Evolutionary conservation across 495 filamentous ascomycete genomes (phyloP), one percentile per base, ranked within the genome.

Genomic region (Aspergillus coremiiformis): DNA sequence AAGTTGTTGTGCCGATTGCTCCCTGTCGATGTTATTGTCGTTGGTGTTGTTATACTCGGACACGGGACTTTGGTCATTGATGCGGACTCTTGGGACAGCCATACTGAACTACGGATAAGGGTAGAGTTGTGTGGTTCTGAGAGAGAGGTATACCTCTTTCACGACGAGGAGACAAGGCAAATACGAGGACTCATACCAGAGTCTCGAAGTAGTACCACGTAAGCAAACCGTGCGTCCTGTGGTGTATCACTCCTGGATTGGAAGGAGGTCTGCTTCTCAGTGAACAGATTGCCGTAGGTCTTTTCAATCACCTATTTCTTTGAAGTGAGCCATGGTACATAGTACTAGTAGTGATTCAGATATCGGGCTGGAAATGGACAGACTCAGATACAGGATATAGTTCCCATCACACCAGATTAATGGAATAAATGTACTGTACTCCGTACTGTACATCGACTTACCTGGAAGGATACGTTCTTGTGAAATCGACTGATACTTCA

Each of bases 1-100:
- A n/a, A n/a, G n/a, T n/a, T n/a, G n/a, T 45, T 35, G 11, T 23
- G 35, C 10, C 54, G 37, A 22, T 49, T 23, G 44, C 27, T 4
- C 19, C 20, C 39, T 46, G 52, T 32, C 29, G 22, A 35, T 51
- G 42, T 22, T n/a, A 9, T 22, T 44, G 9, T 37, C 30, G 4
- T 51, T 12, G 43, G 23, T n/a, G 35, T 30, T 29, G 47, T 48
- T 33, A 26, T 53, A 10, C 35, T 50, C 20, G 32, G 19, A 39
- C 10, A 43, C 14, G 15, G 62, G 49, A 20, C 33, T 52, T 14
- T 39, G 5, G 49, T 61, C 49, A 47, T 58, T 55, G 44, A 58
- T 39, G 21, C 55, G 61, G 30, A 61, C 47, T 35, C 51, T 19
- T 19, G 56, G 61, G 33, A 56, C 22, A 22, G 41, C 45, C 61